Evolutionary conservation across 2,329 filamentous ascomycete genomes (phyloP), one percentile per base, ranked within the genome.

Genomic region (Fusarium circinatum): DNA sequence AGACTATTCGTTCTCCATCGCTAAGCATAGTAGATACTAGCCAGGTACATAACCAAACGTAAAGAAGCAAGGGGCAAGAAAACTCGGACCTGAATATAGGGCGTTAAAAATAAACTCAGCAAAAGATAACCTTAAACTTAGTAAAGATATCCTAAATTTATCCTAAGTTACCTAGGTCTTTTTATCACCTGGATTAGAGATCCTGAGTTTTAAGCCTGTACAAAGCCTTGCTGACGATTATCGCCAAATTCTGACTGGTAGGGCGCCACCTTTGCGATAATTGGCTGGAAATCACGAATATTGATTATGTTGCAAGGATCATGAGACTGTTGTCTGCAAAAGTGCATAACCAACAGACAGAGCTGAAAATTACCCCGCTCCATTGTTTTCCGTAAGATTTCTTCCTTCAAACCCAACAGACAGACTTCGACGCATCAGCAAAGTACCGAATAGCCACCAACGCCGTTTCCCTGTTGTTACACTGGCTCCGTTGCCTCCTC

Each of bases 391-490:
- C 11, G 1, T 9, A 10, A 6, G 9, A 26, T 26, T 26, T 22
- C 24, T 38, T 8, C 4, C 24, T 38, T 8, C 4, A 12, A 22
- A 17, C 4, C 0, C 18, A 22, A 15, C 8, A 17, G 3, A 28
- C 10, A 22, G 10, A 28, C 4, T 28, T 22, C 24, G 11, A 17
- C 14, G 3, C 13, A 0, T 38, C 0, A 36, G 14, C 5, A 22
- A 54, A 38, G 32, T 8, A 5, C 3, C 3, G 0, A 11, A 2
- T 0, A 9, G 4, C 18, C 4, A 15, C 22, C 6, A 4, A 4
- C 13, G 3, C 22, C 13, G 0, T 24, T 14, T 11, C 3, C 0
- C 4, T 26, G 5, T 14, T 18, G 3, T 14, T 11, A 0, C 15
- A 15, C 17, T 15, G n/a, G 8, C n/a, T 36, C 14, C 36, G 11